Percentiles rank a stretch among this genome's conserved stretches.
These are phyloP conservation scores for Trametes versicolor DNA, from an alignment of 1,284 basidiomycete species.

Conservation along the genomic window DNA sequence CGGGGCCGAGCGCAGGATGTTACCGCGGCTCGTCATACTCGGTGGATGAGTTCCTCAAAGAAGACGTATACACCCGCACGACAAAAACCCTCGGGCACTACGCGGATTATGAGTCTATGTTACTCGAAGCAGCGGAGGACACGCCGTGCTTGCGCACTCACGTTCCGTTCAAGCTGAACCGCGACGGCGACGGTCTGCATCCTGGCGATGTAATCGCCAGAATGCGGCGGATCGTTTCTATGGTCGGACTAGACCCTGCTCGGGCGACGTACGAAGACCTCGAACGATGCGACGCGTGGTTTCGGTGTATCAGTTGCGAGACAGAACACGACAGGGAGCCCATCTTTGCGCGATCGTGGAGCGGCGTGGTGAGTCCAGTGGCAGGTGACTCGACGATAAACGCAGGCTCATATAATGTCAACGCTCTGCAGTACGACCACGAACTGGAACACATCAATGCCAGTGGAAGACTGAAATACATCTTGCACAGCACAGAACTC, in stretches of 20 bases:
- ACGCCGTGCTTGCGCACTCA: no score
- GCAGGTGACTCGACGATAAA: no score
- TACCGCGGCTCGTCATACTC: neutral
- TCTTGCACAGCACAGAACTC: neutral
- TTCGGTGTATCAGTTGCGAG: conserved; percentile 4
- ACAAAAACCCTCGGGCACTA: neutral
- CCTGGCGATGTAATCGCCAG: neutral
- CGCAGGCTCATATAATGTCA: neutral
- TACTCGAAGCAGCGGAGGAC: neutral
- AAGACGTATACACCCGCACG: neutral
- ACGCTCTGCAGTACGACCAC: neutral
- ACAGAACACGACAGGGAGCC: neutral
- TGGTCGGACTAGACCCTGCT: conserved; percentile 10
- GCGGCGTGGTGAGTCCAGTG: neutral
- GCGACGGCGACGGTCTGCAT: neutral
- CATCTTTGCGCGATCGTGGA: neutral
- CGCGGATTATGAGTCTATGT: neutral
- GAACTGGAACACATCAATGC: neutral
- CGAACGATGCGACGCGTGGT: neutral
- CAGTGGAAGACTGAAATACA: no score
- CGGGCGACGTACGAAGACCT: conserved; percentile 11
- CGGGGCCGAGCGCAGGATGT: neutral
- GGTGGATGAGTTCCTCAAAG: neutral
- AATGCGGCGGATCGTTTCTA: conserved; percentile 2
- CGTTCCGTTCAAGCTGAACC: neutral